Evolutionary conservation across 768 basidiomycete genomes (phyloP).

Genomic region (Cantharellus cinnabarinus): DNA sequence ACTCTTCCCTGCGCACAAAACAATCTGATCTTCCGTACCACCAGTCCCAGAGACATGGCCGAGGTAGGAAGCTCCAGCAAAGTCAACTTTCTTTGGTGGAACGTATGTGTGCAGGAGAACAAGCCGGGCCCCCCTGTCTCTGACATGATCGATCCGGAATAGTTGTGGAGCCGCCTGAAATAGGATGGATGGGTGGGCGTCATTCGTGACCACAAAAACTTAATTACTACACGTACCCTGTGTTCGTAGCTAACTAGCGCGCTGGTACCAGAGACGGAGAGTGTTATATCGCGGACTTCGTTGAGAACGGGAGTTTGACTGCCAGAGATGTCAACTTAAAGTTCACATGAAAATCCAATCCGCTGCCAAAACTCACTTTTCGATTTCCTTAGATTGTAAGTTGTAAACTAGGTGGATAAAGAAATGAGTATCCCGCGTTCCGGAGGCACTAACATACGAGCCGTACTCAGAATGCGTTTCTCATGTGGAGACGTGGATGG

Average conservation of each 20-base stretch:
- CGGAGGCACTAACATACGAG: not conserved
- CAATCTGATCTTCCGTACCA: constrained; percentile 45
- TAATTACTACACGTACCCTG: constrained; percentile 24
- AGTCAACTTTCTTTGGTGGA: constrained; percentile 46
- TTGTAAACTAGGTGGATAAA: constrained; percentile 34
- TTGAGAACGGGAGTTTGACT: constrained; percentile 57
- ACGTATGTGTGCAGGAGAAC: constrained; percentile 47
- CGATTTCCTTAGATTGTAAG: constrained; percentile 38
- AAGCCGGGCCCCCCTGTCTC: constrained; percentile 10
- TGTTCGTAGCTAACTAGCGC: constrained; percentile 58
- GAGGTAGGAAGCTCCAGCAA: constrained; percentile 66
- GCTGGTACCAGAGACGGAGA: constrained; percentile 36
- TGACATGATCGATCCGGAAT: constrained; percentile 45
- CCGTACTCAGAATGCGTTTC: constrained; percentile 52
- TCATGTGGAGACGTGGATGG: constrained; percentile 52
- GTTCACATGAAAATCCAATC: not conserved
- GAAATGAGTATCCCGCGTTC: not conserved
- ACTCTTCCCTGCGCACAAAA: constrained; percentile 56
- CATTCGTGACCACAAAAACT: not conserved
- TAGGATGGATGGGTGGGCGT: not conserved
- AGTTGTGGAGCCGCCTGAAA: constrained; percentile 52
- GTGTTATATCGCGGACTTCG: constrained; percentile 49
- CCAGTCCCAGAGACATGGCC: constrained; percentile 25
- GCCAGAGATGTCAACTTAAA: constrained; percentile 1
- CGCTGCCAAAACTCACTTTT: constrained; percentile 13